Conservation (phyloP, 192 early-diverging fungal genomes). For the Entrophospora sp. region DNA sequence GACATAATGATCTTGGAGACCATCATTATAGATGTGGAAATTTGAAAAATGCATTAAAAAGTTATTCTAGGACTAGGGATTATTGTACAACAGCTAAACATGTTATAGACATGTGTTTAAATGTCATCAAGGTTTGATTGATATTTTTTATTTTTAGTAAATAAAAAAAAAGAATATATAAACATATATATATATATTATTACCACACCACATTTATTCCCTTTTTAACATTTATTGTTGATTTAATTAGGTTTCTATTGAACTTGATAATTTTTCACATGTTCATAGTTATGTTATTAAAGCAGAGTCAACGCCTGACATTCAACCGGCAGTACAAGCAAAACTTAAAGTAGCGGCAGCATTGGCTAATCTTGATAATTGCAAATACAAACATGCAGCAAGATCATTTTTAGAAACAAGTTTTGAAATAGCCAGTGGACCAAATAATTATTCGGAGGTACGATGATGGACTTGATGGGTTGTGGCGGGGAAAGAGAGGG, state of each 20-base stretch:
- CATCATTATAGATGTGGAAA: slow-evolving; percentile 68
- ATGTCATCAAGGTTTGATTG: slow-evolving; percentile 75
- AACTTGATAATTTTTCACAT: slow-evolving; percentile 58
- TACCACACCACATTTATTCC: no score
- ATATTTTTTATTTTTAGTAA: no score
- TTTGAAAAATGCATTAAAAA: slow-evolving; percentile 53
- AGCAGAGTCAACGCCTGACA: slow-evolving; percentile 52
- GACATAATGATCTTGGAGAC: slow-evolving; percentile 71
- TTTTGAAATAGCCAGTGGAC: slow-evolving; percentile 36
- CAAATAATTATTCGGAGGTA: slow-evolving; percentile 37
- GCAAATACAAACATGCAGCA: slow-evolving; percentile 56
- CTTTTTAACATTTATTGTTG: no score
- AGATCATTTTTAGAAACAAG: slow-evolving; percentile 47
- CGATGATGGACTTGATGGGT: not conserved
- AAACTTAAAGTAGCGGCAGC: slow-evolving; percentile 60
- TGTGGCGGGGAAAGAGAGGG: not conserved
- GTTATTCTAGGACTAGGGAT: slow-evolving; percentile 63
- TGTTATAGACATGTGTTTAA: slow-evolving; percentile 72
- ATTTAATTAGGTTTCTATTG: slow-evolving; percentile 48
- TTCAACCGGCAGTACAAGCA: slow-evolving; percentile 40
- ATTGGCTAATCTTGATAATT: slow-evolving; percentile 50
- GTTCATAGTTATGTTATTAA: slow-evolving; percentile 64
- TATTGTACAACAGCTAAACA: slow-evolving; percentile 69
- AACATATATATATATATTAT: no score
- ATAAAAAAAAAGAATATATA: no score